Evolutionary conservation across 768 basidiomycete species (phyloP).

Genomic region (Tylopilus subfusipes): DNA sequence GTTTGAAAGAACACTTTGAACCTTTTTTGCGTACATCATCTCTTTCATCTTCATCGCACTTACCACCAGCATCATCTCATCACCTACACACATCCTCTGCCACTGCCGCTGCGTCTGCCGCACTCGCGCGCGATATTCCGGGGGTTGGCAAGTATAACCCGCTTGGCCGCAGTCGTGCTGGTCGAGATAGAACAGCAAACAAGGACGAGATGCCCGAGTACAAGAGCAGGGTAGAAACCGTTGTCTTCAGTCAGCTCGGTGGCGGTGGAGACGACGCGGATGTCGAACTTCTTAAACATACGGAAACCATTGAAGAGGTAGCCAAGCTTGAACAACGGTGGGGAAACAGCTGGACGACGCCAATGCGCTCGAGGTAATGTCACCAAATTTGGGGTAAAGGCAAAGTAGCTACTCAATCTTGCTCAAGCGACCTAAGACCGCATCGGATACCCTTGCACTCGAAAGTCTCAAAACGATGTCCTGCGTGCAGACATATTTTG

Average conservation of each 20-base stretch:
- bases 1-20: conserved; percentile 95
- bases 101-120: conserved; percentile 85
- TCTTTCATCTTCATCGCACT: conserved; percentile 61
- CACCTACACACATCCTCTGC: conserved; percentile 75
- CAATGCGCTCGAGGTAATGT: conserved; percentile 58
- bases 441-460: conserved; percentile 89
- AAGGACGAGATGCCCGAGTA: conserved; percentile 80
- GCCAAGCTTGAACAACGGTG: conserved; percentile 76
- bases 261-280: conserved; percentile 65
- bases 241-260: conserved; percentile 49
- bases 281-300: conserved; percentile 62
- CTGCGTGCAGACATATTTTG: conserved; percentile 89
- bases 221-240: conserved; percentile 64
- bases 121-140: conserved; percentile 83
- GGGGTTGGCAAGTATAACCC: conserved; percentile 79
- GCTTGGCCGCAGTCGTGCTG: conserved; percentile 42
- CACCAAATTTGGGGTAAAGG: not conserved
- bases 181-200: conserved; percentile 62
- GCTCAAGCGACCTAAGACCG: conserved; percentile 73
- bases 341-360: conserved; percentile 73
- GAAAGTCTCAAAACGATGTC: conserved; percentile 94
- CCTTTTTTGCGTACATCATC: conserved; percentile 85
- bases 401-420: not conserved
- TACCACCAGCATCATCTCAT: conserved; percentile 54
- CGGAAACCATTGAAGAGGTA: conserved; percentile 61